A percentile compares a stretch with the other conserved stretches of the same genome.
These are phyloP conservation scores for Exophiala viscosa DNA, from an alignment of 2,329 filamentous ascomycete genomes.

Conservation along the genomic window DNA sequence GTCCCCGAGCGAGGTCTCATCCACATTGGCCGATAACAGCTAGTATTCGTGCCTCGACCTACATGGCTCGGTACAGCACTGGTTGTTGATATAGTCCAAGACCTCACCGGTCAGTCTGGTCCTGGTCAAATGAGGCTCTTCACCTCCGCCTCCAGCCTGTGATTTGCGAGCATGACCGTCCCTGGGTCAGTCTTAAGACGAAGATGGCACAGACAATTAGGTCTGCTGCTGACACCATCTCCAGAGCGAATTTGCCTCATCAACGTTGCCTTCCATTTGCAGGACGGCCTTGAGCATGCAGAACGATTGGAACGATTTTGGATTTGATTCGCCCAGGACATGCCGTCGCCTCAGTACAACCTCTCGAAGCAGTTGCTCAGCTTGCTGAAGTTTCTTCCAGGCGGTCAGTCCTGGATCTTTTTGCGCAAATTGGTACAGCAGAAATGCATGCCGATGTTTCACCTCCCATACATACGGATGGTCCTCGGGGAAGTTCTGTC, in stretches of 20 bases:
- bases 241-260: constrained; percentile 12
- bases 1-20: background rate
- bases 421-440: constrained; percentile 15
- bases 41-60: background rate
- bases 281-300: constrained; percentile 11
- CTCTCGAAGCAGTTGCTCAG: constrained; percentile 18
- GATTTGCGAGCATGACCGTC: constrained; percentile 3
- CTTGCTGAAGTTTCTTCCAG: constrained; percentile 3
- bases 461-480: constrained; percentile 23
- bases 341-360: constrained; percentile 14
- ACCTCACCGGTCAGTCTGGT: background rate
- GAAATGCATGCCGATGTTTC: constrained; percentile 21
- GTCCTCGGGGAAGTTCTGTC: constrained; percentile 13
- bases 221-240: constrained; percentile 14
- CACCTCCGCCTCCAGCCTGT: too few species aligned
- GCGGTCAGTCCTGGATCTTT: constrained; percentile 3
- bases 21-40: constrained; percentile 17
- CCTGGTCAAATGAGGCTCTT: background rate
- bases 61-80: background rate
- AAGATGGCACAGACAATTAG: too few species aligned
- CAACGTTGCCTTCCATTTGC: constrained; percentile 5
- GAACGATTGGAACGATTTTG: constrained; percentile 16
- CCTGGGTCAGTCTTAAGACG: background rate
- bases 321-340: constrained; percentile 14
- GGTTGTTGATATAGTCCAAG: constrained; percentile 1